Evolutionary conservation across 345 rosid species (phyloP), one percentile per base, ranked within the genome.

Genomic region (Corymbia maculata): DNA sequence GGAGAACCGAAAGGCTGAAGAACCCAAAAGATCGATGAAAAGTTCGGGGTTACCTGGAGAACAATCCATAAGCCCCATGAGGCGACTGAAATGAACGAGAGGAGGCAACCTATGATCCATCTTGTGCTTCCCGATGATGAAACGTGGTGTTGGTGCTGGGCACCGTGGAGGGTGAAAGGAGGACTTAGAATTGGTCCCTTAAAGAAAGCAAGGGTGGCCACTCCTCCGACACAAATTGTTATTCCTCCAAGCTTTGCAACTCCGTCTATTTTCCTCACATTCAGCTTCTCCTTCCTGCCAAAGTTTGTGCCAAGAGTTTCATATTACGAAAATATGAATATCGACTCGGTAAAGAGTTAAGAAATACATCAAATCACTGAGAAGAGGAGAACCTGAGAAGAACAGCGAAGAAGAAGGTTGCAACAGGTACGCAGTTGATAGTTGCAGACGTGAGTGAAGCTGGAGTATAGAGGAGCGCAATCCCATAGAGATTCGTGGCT

Each of bases 51-150:
- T 89, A 89, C 92, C 92, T 88, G 91, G 51, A 85, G 89, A 42
- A 88, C 89, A 86, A 88, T 88, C 86, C 90, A 88, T 11, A 91
- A 49, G 8, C 87, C 85, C 92, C 91, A 91, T 42, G 68, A 86
- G 50, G 53, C 44, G 50, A 50, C 28, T 47, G 86, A 80, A 50
- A 55, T 55, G 66, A 91, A 61, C 51, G 87, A 55, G 82, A 91
- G 89, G 66, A 91, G 85, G 64, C 91, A 89, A 6, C 90, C 92
- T 21, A 52, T 16, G 36, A 89, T 51, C 92, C 92, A 87, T 79
- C 55, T 53, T 30, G 52, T 87, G 85, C 42, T 64, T 28, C 86
- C 16, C 9, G 90, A 79, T 82, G 30, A 55, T 26, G 79, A 50
- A 30, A 2, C 12, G 57, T 49, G 19, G 68, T 61, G 30, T 11